These are phyloP conservation scores for Puya raimondii DNA, from an alignment of 176 grass and related monocot genomes.

Conservation along the genomic window DNA sequence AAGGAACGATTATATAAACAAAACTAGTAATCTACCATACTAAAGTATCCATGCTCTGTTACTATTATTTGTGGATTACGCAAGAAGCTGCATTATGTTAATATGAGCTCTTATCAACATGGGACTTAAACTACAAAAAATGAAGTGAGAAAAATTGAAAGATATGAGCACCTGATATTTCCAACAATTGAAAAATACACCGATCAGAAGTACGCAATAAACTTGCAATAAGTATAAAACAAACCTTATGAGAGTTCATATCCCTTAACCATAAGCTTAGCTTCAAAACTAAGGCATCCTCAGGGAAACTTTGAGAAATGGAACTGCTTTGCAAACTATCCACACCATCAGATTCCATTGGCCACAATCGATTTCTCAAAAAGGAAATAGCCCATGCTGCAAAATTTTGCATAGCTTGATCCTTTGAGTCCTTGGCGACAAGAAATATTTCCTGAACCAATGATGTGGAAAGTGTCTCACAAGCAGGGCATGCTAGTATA, in stretches of 20 bases:
- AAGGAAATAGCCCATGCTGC: constrained; percentile 89
- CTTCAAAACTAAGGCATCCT: constrained; percentile 74
- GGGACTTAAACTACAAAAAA: not conserved
- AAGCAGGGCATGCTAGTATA: constrained; percentile 51
- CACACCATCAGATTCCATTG: constrained; percentile 31
- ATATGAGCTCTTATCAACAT: not conserved
- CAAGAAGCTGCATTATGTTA: not conserved
- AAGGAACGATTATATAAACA: no score
- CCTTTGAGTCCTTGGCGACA: constrained; percentile 66
- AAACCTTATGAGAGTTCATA: constrained; percentile 62
- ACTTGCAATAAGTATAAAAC: not conserved
- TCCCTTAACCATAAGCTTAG: constrained; percentile 72
- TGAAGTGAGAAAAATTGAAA: not conserved
- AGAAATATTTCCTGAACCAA: constrained; percentile 87
- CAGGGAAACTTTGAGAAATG: constrained; percentile 44
- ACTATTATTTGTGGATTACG: not conserved
- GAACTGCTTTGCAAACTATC: constrained; percentile 41
- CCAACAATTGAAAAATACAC: not conserved
- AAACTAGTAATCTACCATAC: no score
- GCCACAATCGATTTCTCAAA: constrained; percentile 62
- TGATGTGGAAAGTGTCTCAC: constrained; percentile 58
- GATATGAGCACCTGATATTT: not conserved
- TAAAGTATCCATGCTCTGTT: not conserved
- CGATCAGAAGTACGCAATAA: not conserved
- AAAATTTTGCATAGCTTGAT: constrained; percentile 55